Conservation (phyloP, 1,284 basidiomycete species). For the Exobasidium cylindrosporum region DNA sequence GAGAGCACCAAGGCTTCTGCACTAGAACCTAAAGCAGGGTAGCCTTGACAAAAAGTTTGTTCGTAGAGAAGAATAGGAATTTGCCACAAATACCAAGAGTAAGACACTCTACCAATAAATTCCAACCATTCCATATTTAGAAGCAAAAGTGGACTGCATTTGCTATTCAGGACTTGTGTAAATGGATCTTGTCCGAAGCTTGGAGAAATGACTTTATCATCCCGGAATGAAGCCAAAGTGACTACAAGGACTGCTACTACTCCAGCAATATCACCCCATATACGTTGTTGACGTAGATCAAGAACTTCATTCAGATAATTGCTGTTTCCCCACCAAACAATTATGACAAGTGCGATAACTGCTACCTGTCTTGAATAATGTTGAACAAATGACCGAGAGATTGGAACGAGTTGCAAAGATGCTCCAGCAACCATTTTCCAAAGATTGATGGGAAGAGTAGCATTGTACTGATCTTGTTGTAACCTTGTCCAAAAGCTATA, state of each 20-base stretch:
- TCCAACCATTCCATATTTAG: background rate
- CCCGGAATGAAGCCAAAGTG: background rate
- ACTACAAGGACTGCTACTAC: background rate
- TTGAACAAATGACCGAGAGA: background rate
- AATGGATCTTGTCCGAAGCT: background rate
- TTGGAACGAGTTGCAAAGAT: background rate
- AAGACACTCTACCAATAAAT: conserved; percentile 1
- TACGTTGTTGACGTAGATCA: background rate
- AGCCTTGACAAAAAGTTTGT: background rate
- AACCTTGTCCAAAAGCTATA: background rate
- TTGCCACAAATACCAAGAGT: conserved; percentile 8
- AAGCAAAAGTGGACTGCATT: background rate
- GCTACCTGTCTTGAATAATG: background rate
- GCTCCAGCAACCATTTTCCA: conserved; percentile 5
- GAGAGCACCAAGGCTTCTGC: background rate
- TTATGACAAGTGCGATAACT: background rate
- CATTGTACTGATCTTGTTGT: background rate
- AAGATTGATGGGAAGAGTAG: conserved; percentile 2
- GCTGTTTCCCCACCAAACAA: background rate
- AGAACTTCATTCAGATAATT: background rate
- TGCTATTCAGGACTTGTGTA: background rate
- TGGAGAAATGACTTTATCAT: background rate
- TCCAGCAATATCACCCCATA: background rate
- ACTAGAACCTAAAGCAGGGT: background rate
- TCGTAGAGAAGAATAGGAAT: background rate